phyloP scores from a whole-genome alignment of 495 filamentous ascomycete species.

The Daldinia concentrica region DNA sequence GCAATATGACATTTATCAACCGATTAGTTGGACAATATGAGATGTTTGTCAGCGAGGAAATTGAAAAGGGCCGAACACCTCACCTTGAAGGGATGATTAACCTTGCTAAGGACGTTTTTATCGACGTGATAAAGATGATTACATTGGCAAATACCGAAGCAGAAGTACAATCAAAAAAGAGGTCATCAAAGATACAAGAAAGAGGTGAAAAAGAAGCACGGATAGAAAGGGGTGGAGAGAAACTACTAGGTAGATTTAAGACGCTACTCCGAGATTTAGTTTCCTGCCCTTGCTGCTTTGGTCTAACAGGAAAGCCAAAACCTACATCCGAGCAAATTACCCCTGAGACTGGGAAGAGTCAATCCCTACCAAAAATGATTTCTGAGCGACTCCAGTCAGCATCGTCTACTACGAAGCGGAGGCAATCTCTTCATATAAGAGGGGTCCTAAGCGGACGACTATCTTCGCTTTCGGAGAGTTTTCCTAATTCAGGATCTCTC shows the following conservation, averaged over 20 bases:
- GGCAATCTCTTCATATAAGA: not conserved
- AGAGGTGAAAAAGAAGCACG: not conserved
- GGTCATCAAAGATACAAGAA: not conserved
- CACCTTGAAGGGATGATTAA: slow-evolving; percentile 1
- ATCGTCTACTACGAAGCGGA: not conserved
- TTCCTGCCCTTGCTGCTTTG: not conserved
- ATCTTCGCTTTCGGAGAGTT: not conserved
- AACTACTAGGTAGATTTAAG: not conserved
- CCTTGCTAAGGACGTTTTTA: not conserved
- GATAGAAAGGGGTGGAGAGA: not conserved
- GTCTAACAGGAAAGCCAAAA: not conserved
- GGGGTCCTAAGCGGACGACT: not conserved
- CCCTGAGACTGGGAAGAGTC: not conserved
- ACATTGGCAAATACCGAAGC: not conserved
- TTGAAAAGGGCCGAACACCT: not conserved
- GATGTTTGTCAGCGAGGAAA: not conserved
- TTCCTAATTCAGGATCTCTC: not conserved
- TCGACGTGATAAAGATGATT: not conserved
- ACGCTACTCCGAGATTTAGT: not conserved
- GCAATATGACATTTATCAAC: not conserved
- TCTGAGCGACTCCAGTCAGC: not conserved
- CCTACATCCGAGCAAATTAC: not conserved
- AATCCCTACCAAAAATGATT: not conserved
- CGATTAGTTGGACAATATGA: not conserved
- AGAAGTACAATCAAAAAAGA: not conserved